A percentile compares a stretch with the other conserved stretches of the same genome.
Evolutionary conservation across 495 filamentous ascomycete genomes (phyloP).

Genomic region (Hyaloscypha hepaticicola): DNA sequence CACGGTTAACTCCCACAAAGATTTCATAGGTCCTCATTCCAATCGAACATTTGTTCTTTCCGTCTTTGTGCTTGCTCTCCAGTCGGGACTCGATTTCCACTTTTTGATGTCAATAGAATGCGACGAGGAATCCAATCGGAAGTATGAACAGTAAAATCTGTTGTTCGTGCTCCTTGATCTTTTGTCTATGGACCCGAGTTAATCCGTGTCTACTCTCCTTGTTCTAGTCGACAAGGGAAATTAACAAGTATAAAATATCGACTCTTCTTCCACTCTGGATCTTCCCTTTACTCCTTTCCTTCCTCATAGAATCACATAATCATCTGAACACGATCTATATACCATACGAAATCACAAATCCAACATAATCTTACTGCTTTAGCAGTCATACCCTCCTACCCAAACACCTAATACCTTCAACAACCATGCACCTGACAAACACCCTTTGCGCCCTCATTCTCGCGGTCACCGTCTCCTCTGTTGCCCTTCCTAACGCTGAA

Average conservation of each 20-base stretch:
- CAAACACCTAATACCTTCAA: neutral
- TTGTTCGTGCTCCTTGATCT: neutral
- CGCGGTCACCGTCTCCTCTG: conserved; percentile 29
- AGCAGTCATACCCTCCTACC: neutral
- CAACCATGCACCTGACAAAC: conserved; percentile 42
- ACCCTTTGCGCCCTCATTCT: conserved; percentile 35
- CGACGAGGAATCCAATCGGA: too few relatives aligned
- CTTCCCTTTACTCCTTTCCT: neutral
- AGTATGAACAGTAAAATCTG: neutral
- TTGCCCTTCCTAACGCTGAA: conserved; percentile 23
- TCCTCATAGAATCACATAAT: neutral
- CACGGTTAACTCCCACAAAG: too few relatives aligned
- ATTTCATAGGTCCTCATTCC: too few relatives aligned
- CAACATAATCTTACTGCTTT: neutral
- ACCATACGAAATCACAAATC: neutral
- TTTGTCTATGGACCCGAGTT: neutral
- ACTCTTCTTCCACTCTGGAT: neutral
- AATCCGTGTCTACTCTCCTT: neutral
- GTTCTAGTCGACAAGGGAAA: neutral
- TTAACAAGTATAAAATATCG: too few relatives aligned
- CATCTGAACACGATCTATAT: neutral
- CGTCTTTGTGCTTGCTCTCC: neutral
- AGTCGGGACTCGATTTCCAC: neutral
- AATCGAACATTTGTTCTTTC: too few relatives aligned
- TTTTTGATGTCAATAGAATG: conserved; percentile 18